Evolutionary conservation across 345 rosid species (phyloP).

Genomic region (Eucalyptus polybractea): DNA sequence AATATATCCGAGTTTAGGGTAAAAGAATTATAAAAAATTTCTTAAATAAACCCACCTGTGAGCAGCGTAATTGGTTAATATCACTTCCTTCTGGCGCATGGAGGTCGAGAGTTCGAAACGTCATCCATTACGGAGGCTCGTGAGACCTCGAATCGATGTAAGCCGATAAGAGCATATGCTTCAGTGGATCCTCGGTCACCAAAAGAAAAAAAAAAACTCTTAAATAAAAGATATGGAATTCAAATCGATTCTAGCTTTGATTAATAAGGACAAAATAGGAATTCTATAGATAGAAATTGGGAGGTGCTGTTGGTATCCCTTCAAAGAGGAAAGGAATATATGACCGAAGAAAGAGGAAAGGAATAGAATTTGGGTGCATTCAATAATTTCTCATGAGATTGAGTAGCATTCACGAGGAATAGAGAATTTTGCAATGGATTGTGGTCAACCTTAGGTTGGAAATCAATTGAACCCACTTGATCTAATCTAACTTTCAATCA

Average conservation of each 20-base stretch:
- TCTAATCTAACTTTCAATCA: background rate
- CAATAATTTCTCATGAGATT: background rate
- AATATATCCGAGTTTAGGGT: background rate
- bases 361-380: background rate
- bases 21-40: background rate
- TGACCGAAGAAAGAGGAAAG: background rate
- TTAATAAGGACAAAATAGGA: background rate
- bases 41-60: fast-evolving
- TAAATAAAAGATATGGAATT: background rate
- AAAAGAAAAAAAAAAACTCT: too few species aligned
- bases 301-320: background rate
- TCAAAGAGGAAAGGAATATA: background rate
- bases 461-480: background rate
- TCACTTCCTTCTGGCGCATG: fast-evolving
- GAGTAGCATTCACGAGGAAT: background rate
- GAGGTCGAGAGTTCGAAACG: too few species aligned
- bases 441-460: background rate
- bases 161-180: too few species aligned
- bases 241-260: background rate
- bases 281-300: background rate
- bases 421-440: background rate
- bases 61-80: fast-evolving
- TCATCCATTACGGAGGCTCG: fast-evolving
- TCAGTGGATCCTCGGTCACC: fast-evolving
- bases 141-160: fast-evolving